phyloP scores from a whole-genome alignment of 2,329 filamentous ascomycete species.

The Stemphylium lycopersici region DNA sequence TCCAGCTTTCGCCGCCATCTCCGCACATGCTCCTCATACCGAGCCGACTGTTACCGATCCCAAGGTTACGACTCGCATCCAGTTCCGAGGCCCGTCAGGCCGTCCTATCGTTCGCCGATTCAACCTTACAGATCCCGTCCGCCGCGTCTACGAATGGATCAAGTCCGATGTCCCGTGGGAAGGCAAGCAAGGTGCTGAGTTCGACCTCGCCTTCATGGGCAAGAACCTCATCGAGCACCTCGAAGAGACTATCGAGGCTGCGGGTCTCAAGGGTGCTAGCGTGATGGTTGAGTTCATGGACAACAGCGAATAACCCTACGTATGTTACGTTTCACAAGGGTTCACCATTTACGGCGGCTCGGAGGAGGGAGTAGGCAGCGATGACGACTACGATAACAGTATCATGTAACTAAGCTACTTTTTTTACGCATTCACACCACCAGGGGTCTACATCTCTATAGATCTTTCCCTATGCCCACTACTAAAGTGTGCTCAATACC shows the following conservation, averaged over 20 bases:
- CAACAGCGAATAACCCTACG: constrained; percentile 9
- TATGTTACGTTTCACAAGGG: background rate
- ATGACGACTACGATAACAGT: background rate
- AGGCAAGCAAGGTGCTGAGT: constrained; percentile 76
- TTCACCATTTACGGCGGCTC: background rate
- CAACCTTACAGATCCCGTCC: constrained; percentile 73
- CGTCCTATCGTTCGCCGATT: constrained; percentile 88
- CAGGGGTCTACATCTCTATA: constrained; percentile 6
- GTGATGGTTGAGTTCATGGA: constrained; percentile 86
- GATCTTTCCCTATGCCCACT: constrained; percentile 11
- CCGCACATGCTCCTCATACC: constrained; percentile 72
- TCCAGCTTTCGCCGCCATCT: constrained; percentile 71
- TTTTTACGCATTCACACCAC: background rate
- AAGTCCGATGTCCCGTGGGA: constrained; percentile 82
- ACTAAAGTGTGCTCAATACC: constrained; percentile 13
- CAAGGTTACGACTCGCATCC: constrained; percentile 80
- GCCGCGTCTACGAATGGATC: constrained; percentile 92
- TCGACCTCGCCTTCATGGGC: constrained; percentile 88
- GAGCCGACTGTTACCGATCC: constrained; percentile 75
- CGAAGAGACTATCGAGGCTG: constrained; percentile 76
- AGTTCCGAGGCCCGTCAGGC: constrained; percentile 76
- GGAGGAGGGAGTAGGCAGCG: background rate
- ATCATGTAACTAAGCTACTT: background rate
- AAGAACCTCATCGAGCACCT: constrained; percentile 81
- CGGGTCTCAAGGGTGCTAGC: constrained; percentile 87